Conservation (phyloP, 306 rosid species). For the Vigna trinervia region DNA sequence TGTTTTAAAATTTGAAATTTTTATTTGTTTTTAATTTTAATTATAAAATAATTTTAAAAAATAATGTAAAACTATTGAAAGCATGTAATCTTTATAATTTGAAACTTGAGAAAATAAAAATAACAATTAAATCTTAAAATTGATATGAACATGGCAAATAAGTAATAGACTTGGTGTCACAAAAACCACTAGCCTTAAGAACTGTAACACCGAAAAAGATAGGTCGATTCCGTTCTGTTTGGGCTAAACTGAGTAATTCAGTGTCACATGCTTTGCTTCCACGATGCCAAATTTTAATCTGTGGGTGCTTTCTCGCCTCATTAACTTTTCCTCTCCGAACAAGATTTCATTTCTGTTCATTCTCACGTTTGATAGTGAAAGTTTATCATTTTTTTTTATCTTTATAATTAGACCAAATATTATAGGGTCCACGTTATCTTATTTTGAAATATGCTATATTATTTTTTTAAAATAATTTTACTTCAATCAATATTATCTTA, state of each 20-base stretch:
- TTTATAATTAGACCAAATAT: background rate
- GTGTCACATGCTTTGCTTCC: background rate
- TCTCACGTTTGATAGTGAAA: conserved; percentile 17
- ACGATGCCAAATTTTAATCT: background rate
- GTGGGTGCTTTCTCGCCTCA: conserved; percentile 27
- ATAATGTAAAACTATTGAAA: no score
- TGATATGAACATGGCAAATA: background rate
- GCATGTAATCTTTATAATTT: no score
- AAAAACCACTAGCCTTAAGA: background rate
- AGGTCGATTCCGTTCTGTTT: background rate
- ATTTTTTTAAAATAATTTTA: background rate
- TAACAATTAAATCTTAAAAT: background rate
- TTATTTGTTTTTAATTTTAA: no score
- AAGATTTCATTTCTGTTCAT: conserved; percentile 3
- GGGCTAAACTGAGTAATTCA: background rate
- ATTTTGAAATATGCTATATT: background rate
- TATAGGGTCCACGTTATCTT: background rate
- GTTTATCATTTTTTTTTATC: background rate
- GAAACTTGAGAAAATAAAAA: background rate
- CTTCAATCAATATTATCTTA: background rate
- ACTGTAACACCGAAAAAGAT: background rate
- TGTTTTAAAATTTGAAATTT: no score
- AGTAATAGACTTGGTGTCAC: background rate
- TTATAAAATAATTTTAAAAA: no score
- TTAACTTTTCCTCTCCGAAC: background rate